Evolutionary conservation across 2,329 filamentous ascomycete species (phyloP).

Genomic region (Colletotrichum gigasporum): DNA sequence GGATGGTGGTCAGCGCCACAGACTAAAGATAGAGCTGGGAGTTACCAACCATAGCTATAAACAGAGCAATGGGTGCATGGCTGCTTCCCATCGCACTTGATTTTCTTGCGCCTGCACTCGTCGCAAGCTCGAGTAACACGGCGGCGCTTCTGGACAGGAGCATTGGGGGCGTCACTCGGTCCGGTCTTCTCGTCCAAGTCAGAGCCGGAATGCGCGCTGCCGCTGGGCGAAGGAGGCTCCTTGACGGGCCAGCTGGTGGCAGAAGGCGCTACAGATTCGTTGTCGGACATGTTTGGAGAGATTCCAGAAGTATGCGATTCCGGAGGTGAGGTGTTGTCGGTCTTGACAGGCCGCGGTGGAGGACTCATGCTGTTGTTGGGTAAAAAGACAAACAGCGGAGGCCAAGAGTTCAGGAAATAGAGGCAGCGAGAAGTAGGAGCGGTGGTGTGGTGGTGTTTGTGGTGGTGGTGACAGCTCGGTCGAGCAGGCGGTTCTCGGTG

Average conservation of each 20-base stretch:
- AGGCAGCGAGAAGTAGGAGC: background rate
- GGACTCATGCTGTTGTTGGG: slow-evolving; percentile 31
- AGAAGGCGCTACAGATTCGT: slow-evolving; percentile 50
- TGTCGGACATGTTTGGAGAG: slow-evolving; percentile 53
- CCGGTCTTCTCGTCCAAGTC: slow-evolving; percentile 48
- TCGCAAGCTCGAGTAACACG: slow-evolving; percentile 85
- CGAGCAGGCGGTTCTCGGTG: slow-evolving; percentile 28
- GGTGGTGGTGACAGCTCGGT: slow-evolving; percentile 7
- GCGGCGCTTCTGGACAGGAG: slow-evolving; percentile 78
- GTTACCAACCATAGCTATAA: slow-evolving; percentile 91
- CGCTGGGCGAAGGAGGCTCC: slow-evolving; percentile 51
- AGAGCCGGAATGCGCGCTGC: slow-evolving; percentile 53
- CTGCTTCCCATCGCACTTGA: slow-evolving; percentile 88
- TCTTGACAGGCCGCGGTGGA: slow-evolving; percentile 29
- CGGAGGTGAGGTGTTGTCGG: slow-evolving; percentile 27
- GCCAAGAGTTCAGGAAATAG: background rate
- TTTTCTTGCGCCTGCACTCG: slow-evolving; percentile 86
- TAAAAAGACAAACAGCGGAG: background rate
- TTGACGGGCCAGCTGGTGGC: slow-evolving; percentile 44
- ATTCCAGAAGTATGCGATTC: slow-evolving; percentile 31
- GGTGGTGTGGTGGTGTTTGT: background rate
- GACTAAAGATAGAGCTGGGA: background rate
- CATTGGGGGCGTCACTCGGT: slow-evolving; percentile 46
- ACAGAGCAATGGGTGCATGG: slow-evolving; percentile 96
- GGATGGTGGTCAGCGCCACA: slow-evolving; percentile 35